Conservation (phyloP, 345 rosid genomes). For the Euphorbia lathyris region DNA sequence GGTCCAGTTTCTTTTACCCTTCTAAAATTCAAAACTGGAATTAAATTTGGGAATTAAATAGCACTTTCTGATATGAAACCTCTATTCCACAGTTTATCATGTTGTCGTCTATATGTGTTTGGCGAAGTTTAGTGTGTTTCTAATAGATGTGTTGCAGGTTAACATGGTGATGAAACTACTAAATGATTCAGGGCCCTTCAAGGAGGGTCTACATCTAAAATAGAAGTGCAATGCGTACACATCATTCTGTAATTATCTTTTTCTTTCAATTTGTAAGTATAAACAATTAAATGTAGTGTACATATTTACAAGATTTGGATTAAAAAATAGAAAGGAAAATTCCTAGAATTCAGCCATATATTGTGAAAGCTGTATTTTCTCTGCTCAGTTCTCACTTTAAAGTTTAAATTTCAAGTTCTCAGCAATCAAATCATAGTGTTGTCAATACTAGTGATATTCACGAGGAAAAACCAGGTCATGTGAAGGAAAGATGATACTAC, state of each 20-base stretch:
- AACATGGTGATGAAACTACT: slow-evolving; percentile 61
- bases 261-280: not conserved
- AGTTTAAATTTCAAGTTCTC: not conserved
- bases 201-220: slow-evolving; percentile 43
- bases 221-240: slow-evolving; percentile 21
- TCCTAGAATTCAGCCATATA: not conserved
- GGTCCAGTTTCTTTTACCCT: too few relatives aligned
- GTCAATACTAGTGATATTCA: too few relatives aligned
- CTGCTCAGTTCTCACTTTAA: too few relatives aligned
- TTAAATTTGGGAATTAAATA: too few relatives aligned
- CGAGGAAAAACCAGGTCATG: too few relatives aligned
- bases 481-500: too few relatives aligned
- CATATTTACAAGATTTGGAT: not conserved
- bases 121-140: not conserved
- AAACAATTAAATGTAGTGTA: not conserved
- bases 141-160: slow-evolving; percentile 42
- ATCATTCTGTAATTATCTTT: not conserved
- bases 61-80: too few relatives aligned
- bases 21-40: too few relatives aligned
- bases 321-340: not conserved
- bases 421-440: too few relatives aligned
- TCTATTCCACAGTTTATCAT: too few relatives aligned
- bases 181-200: slow-evolving; percentile 76
- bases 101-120: not conserved
- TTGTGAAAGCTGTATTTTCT: not conserved